Base-by-base conservation (phyloP, 257 asterid species). In the Echites panduratus region DNA sequence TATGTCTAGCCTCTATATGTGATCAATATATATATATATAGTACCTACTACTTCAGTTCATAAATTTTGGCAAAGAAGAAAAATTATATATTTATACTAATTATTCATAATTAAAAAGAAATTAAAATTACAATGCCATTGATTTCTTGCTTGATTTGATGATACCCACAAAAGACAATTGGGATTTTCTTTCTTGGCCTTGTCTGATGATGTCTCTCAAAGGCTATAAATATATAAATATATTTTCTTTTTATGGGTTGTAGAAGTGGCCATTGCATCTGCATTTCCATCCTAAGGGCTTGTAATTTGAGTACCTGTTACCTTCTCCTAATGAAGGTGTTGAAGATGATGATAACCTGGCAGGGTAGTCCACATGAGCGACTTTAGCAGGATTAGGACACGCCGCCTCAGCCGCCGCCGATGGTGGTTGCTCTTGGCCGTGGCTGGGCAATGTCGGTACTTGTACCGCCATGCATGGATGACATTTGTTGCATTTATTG, bases 221-320 rank as follows among this genome's bases (percentile, higher is more conserved):
- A 29, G 20, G 2, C 20, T 13, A 3, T 61, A 27, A n/a, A n/a
- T n/a, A n/a, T n/a, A n/a, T n/a, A n/a, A n/a, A n/a, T n/a, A n/a
- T n/a, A n/a, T n/a, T n/a, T 59, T 14, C 16, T 14, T 40, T 41
- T 63, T 70, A 92, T 70, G 99, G 99, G 48, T 90, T 92, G 85
- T 84, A 95, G 41, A 92, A 79, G 66, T 89, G 90, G 75, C 90
- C 92, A 45, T 74, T 87, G 76, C 99, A 95, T 75, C 92, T 86
- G 89, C 99, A 92, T 76, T 92, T 92, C 99, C 99, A 95, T 1
- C 97, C 99, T 4, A 95, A 90, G 41, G 99, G 99, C 91, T 95
- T 95, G 89, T 95, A 95, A 87, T 95, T 92, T 22, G 99, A 90
- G 88, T 95, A 92, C 90, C 96, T 83, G 82, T 86, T 87, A 17